Evolutionary conservation across 73 alveolate genomes (phyloP).

Genomic region (Tetrahymena borealis): DNA sequence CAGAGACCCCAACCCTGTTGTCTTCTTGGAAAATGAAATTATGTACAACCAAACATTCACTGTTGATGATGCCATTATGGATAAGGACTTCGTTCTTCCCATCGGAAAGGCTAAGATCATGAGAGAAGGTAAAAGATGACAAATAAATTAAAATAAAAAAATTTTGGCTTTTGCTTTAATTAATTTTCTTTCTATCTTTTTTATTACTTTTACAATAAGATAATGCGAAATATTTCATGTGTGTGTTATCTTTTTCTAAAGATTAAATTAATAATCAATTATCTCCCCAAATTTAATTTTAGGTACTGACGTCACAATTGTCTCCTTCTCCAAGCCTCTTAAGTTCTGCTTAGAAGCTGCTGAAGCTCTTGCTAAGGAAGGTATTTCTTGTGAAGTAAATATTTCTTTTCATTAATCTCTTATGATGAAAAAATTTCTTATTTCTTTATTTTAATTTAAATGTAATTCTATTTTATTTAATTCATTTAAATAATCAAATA

Average conservation of each 20-base stretch:
- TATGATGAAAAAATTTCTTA: not conserved
- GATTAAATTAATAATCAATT: not conserved
- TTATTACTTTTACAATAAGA: not conserved
- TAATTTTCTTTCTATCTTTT: not conserved
- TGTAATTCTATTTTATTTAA: not conserved
- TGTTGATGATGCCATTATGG: slow-evolving; percentile 58
- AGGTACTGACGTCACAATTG: slow-evolving; percentile 65
- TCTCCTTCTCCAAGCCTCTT: slow-evolving; percentile 74
- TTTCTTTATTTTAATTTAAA: not conserved
- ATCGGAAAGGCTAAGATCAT: slow-evolving; percentile 75
- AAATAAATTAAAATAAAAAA: too few species aligned
- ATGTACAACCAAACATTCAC: slow-evolving; percentile 67
- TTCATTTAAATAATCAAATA: not conserved
- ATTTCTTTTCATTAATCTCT: not conserved
- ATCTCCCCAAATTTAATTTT: not conserved
- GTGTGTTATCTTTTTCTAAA: not conserved
- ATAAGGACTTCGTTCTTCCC: slow-evolving; percentile 72
- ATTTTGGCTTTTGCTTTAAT: not conserved
- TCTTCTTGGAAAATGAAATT: slow-evolving; percentile 80
- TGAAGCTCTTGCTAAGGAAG: slow-evolving; percentile 58
- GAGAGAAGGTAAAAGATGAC: slow-evolving; percentile 60
- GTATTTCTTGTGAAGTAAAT: slow-evolving; percentile 51
- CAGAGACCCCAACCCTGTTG: slow-evolving; percentile 83
- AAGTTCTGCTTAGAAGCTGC: slow-evolving; percentile 76
- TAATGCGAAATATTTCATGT: not conserved